Evolutionary conservation across 331 rosid genomes (phyloP).

Genomic region (Spiraea crenata): DNA sequence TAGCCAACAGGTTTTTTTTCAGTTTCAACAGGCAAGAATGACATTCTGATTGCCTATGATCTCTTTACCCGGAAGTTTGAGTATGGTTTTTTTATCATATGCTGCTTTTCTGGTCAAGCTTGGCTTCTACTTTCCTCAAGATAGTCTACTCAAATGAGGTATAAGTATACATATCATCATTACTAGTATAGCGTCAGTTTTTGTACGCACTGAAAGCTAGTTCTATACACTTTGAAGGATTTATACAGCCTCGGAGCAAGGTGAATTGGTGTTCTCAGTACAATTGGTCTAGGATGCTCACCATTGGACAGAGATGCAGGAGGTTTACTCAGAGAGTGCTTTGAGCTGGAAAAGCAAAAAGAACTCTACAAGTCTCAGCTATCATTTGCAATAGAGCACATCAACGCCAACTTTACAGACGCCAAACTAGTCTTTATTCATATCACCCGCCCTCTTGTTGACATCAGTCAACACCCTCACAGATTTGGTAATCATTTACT

Average conservation of each 20-base stretch:
- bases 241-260: conserved; percentile 33
- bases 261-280: conserved; percentile 29
- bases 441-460: neutral
- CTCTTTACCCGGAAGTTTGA: neutral
- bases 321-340: conserved; percentile 8
- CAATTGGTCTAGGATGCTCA: conserved; percentile 45
- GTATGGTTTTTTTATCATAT: conserved; percentile 9
- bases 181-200: too few species aligned
- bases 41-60: conserved; percentile 3
- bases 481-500: neutral
- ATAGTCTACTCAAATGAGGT: neutral
- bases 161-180: neutral
- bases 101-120: neutral
- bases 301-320: conserved; percentile 29
- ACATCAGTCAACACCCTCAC: neutral
- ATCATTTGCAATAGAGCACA: neutral
- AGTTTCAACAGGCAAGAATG: conserved; percentile 19
- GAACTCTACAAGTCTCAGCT: neutral
- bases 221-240: conserved; percentile 14
- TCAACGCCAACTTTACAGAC: neutral
- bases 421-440: neutral
- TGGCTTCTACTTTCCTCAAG: conserved; percentile 6
- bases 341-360: neutral
- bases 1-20: conserved; percentile 20
- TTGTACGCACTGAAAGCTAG: too few species aligned